These are phyloP conservation scores for Nicotiana benthamiana DNA, from an alignment of 257 asterid genomes.

Conservation along the genomic window DNA sequence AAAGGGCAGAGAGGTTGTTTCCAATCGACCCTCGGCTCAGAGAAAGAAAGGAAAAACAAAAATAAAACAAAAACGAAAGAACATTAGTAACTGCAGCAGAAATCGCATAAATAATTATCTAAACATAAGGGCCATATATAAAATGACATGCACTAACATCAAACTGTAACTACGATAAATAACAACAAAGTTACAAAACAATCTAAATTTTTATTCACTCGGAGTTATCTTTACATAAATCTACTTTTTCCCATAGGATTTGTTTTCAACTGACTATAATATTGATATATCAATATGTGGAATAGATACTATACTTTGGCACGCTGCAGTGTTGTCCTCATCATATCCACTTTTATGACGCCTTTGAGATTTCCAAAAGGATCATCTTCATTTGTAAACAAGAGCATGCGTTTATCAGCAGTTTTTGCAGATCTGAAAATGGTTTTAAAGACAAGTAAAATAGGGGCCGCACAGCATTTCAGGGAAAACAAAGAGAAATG, in stretches of 20 bases:
- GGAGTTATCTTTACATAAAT: background rate
- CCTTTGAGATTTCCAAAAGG: conserved; percentile 86
- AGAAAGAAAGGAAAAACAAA: too few relatives aligned
- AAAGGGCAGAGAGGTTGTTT: too few relatives aligned
- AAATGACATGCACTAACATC: too few relatives aligned
- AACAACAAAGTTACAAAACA: background rate
- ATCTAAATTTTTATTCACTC: background rate
- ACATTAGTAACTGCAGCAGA: too few relatives aligned
- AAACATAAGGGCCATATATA: too few relatives aligned
- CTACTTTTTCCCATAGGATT: background rate
- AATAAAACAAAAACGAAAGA: too few relatives aligned
- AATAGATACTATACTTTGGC: conserved; percentile 55
- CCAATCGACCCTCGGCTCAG: too few relatives aligned
- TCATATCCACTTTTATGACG: conserved; percentile 82
- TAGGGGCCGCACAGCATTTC: conserved; percentile 7
- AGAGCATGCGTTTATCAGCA: conserved; percentile 72
- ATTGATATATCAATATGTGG: background rate
- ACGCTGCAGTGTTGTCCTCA: conserved; percentile 87
- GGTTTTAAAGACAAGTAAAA: conserved; percentile 9
- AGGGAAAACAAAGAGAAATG: conserved; percentile 8
- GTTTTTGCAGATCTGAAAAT: conserved; percentile 65
- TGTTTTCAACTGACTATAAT: background rate
- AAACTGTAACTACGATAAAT: too few relatives aligned
- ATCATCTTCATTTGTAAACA: conserved; percentile 95
- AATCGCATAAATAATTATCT: too few relatives aligned